Percentiles rank a stretch among this genome's conserved stretches.
Conservation (phyloP, 192 early-diverging fungal species). For the Backusella morwellensis region DNA sequence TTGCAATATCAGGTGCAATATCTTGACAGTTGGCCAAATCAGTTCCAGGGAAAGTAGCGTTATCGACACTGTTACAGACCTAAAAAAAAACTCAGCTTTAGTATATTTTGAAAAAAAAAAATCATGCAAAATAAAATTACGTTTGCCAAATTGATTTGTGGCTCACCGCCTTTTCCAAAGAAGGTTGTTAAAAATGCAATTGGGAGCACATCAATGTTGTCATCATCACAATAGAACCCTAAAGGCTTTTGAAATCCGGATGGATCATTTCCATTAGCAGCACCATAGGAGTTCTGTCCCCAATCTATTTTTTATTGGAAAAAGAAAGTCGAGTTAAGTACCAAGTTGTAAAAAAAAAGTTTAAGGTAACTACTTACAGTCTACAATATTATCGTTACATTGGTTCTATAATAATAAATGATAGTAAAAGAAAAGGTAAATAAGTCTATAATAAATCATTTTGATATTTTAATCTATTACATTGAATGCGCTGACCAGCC, state of each 20-base stretch:
- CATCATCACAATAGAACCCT: conserved; percentile 58
- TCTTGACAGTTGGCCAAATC: conserved; percentile 53
- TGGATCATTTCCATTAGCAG: conserved; percentile 29
- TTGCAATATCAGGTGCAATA: conserved; percentile 58
- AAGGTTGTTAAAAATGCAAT: conserved; percentile 60
- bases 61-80: conserved; percentile 42
- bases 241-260: conserved; percentile 28
- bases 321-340: background rate
- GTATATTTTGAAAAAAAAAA: background rate
- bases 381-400: conserved; percentile 34
- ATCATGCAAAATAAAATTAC: conserved; percentile 8
- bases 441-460: background rate
- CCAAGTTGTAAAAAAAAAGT: background rate
- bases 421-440: background rate
- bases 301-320: conserved; percentile 23
- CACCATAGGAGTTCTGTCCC: conserved; percentile 43
- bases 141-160: conserved; percentile 57
- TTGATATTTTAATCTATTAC: background rate
- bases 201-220: conserved; percentile 54
- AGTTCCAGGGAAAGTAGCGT: conserved; percentile 49
- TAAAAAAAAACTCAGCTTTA: background rate
- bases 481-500: background rate
- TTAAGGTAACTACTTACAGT: conserved; percentile 20
- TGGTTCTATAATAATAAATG: conserved; percentile 12
- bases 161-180: conserved; percentile 39